phyloP scores from a whole-genome alignment of 192 early-diverging fungal genomes.

The Backusella circina region DNA sequence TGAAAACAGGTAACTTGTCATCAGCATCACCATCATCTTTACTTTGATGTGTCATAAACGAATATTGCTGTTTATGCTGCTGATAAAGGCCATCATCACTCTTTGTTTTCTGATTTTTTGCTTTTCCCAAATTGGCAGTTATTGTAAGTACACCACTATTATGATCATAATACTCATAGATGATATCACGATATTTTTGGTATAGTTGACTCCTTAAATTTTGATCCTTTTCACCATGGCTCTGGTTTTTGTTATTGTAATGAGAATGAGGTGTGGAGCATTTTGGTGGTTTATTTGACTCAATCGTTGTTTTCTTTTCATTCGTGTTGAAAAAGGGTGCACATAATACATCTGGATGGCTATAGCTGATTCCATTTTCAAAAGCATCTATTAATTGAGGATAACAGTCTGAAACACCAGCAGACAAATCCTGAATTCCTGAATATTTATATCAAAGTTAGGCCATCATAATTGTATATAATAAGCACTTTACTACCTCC shows the following conservation, averaged over 20 bases:
- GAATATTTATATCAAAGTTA: conserved; percentile 15
- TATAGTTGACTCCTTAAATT: background rate
- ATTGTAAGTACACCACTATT: conserved; percentile 2
- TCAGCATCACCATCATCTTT: background rate
- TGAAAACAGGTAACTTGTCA: background rate
- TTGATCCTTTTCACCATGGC: background rate
- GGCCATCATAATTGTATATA: background rate
- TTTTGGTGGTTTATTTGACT: background rate
- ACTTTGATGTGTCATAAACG: background rate
- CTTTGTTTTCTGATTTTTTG: background rate
- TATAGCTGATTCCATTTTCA: conserved; percentile 24
- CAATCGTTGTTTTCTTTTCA: background rate
- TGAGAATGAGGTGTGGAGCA: background rate
- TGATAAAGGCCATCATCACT: background rate
- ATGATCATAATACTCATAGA: background rate
- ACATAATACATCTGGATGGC: conserved; percentile 10
- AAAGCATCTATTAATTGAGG: conserved; percentile 40
- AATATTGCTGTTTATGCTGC: background rate
- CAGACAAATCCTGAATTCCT: conserved; percentile 61
- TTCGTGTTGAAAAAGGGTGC: conserved; percentile 16
- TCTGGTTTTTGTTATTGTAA: background rate
- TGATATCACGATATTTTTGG: background rate
- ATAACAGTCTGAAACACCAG: conserved; percentile 56
- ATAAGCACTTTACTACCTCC: conserved; percentile 48
- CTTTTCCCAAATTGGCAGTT: background rate